Evolutionary conservation across 225 moss, liverwort and hornwort genomes (phyloP), one percentile per base, ranked within the genome.

Genomic region (Pseudoscleropodium purum): DNA sequence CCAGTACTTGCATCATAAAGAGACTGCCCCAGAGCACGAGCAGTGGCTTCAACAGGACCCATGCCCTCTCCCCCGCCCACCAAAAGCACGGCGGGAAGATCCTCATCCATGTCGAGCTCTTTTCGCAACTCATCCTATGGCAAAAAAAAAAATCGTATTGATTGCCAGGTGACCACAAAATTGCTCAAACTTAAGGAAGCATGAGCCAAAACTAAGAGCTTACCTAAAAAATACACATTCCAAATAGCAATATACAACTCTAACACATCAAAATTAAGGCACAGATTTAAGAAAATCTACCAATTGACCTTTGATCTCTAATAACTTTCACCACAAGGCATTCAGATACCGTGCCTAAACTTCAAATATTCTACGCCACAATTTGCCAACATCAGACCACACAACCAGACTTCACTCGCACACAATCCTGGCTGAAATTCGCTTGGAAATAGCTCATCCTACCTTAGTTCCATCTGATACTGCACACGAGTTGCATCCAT

Each of bases 1-100:
- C 93, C 92, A 30, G 86, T 87, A 39, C 84, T 89, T 62, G 92
- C 85, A 84, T 97, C 95, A 87, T 91, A 95, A 33, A 99, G 89
- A 11, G 96, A 92, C 79, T 95, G 89, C 12, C 94, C 94, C 86
- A 99, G 94, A 84, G 97, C 97, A 81, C 90, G 94, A 52, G 99
- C 99, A 51, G 99, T 97, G 89, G 92, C 86, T 90, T 97, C 99
- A 86, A 99, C 97, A 84, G 99, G 99, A 86, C 97, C 99, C 99
- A 99, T 99, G 87, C 99, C 97, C 93, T 99, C 97, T 59, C 99
- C 99, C 81, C 97, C 99, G 73, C 99, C 99, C 89, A 97, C 95
- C 90, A 99, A 91, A 61, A 99, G 95, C 82, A 99, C 97, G 41
- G 99, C 95, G 41, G 97, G 97, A 45, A 97, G 91, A 81, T 97